Evolutionary conservation across 805 yeast genomes (phyloP).

Genomic region (Yarrowia sp.): DNA sequence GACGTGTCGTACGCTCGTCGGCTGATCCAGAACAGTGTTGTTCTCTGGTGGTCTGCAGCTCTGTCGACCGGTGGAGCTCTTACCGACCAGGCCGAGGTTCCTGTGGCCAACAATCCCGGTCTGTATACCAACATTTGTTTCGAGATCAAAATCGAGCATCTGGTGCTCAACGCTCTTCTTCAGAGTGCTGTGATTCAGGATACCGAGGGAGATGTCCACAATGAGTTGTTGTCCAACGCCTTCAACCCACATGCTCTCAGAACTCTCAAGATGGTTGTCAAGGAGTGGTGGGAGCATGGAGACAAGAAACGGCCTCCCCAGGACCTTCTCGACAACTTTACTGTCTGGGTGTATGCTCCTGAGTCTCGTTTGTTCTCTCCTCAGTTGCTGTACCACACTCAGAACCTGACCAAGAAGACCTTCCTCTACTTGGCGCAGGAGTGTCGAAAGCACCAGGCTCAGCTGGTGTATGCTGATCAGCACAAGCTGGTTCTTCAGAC

Average conservation of each 20-base stretch:
- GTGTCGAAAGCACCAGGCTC: conserved; percentile 78
- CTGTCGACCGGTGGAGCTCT: conserved; percentile 87
- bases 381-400: conserved; percentile 82
- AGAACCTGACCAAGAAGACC: conserved; percentile 82
- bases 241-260: conserved; percentile 77
- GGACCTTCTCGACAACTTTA: conserved; percentile 77
- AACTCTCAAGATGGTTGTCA: conserved; percentile 75
- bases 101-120: conserved; percentile 77
- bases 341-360: conserved; percentile 84
- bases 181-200: conserved; percentile 85
- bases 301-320: conserved; percentile 75
- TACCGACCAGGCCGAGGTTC: conserved; percentile 71
- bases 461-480: conserved; percentile 79
- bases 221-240: conserved; percentile 75
- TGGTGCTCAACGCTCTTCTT: conserved; percentile 84
- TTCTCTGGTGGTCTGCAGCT: conserved; percentile 92
- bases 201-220: conserved; percentile 64
- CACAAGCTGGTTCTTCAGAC: conserved; percentile 78
- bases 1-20: conserved; percentile 88
- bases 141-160: conserved; percentile 78
- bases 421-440: conserved; percentile 81
- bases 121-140: conserved; percentile 77
- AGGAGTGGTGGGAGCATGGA: conserved; percentile 95
- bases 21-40: conserved; percentile 66
- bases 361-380: conserved; percentile 78